Conservation (phyloP, 2,329 filamentous ascomycete species). For the Lizonia empirigonia region DNA sequence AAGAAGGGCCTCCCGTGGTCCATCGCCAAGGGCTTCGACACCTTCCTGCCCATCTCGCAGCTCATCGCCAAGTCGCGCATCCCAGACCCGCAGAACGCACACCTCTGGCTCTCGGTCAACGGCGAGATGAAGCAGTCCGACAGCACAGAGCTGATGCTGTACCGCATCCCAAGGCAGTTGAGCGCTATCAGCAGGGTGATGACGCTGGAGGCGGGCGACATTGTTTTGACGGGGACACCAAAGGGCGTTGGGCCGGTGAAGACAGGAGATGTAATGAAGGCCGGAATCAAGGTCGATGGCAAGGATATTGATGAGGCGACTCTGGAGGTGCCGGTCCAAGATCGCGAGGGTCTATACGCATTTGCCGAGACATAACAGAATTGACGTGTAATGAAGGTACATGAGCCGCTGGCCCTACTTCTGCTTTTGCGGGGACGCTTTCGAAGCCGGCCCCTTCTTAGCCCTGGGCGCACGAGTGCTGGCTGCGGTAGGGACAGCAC, state of each 20-base stretch:
- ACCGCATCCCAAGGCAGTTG: constrained; percentile 83
- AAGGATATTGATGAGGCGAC: constrained; percentile 83
- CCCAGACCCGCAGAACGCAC: constrained; percentile 83
- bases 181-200: constrained; percentile 94
- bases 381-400: neutral
- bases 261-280: constrained; percentile 85
- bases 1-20: constrained; percentile 95
- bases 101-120: constrained; percentile 87
- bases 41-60: constrained; percentile 86
- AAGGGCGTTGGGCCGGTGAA: constrained; percentile 90
- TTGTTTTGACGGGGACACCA: constrained; percentile 94
- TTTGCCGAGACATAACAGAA: constrained; percentile 61
- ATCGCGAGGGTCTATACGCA: constrained; percentile 76
- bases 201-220: constrained; percentile 88
- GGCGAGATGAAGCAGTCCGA: constrained; percentile 78
- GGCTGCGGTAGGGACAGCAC: constrained; percentile 5
- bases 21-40: constrained; percentile 97
- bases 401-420: neutral
- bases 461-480: constrained; percentile 6
- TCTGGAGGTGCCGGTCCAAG: constrained; percentile 82
- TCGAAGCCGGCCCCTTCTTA: neutral
- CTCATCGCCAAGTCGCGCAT: constrained; percentile 81
- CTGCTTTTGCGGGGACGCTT: neutral
- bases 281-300: constrained; percentile 78
- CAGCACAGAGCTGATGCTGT: constrained; percentile 92